These are phyloP conservation scores for Sclerotiophoma versabilis DNA, from an alignment of 2,329 filamentous ascomycete species.

Conservation along the genomic window DNA sequence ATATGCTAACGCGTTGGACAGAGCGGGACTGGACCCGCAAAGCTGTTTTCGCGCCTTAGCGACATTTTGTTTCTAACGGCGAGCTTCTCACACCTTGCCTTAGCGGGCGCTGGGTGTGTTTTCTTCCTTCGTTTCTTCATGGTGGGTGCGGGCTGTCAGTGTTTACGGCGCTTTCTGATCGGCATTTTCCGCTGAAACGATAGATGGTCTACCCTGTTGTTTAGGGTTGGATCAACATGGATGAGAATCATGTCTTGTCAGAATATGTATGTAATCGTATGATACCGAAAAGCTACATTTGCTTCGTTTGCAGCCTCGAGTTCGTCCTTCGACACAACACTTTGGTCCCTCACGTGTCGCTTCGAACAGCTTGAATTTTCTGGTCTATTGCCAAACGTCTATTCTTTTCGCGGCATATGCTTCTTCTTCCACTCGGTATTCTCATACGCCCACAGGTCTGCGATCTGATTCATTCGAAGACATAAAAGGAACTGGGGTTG, in stretches of 20 bases:
- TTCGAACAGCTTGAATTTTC: too few species aligned
- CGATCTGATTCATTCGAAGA: too few species aligned
- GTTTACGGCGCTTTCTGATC: slow-evolving; percentile 8
- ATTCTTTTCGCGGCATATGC: too few species aligned
- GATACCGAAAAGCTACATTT: slow-evolving; percentile 15
- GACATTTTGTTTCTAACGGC: slow-evolving; percentile 23
- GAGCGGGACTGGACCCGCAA: slow-evolving; percentile 7
- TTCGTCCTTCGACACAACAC: neutral
- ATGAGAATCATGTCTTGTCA: slow-evolving; percentile 20
- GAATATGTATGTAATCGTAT: slow-evolving; percentile 28
- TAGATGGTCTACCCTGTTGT: slow-evolving; percentile 9
- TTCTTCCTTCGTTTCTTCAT: slow-evolving; percentile 24
- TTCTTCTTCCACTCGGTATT: too few species aligned
- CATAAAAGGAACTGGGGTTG: too few species aligned
- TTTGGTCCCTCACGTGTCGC: too few species aligned
- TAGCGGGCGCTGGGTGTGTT: slow-evolving; percentile 41
- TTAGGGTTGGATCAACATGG: slow-evolving; percentile 12
- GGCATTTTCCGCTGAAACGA: slow-evolving; percentile 13
- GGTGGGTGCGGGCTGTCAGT: slow-evolving; percentile 8
- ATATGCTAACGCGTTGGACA: slow-evolving; percentile 27
- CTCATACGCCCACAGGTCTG: too few species aligned
- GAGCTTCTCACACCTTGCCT: slow-evolving; percentile 30
- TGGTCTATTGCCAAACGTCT: too few species aligned
- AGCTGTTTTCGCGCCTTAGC: slow-evolving; percentile 4
- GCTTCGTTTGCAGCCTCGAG: neutral